Conservation (phyloP, 139 green algal genomes). For the Ulvella scutata region DNA sequence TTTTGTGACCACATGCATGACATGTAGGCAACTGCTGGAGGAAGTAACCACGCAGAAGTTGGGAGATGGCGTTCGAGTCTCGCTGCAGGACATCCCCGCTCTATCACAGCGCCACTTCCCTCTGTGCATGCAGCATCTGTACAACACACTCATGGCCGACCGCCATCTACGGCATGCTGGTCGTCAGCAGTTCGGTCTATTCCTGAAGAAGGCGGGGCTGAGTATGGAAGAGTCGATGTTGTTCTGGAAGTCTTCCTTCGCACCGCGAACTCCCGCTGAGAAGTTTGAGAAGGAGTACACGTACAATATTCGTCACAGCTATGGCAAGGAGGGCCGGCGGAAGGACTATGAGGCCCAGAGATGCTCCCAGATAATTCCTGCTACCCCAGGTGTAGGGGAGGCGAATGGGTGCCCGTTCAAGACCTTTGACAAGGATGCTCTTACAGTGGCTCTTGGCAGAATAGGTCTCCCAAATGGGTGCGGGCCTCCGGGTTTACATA, state of each 20-base stretch:
- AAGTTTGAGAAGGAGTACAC: slow-evolving; percentile 95
- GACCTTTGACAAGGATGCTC: slow-evolving; percentile 36
- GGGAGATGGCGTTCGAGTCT: neutral
- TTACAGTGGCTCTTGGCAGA: slow-evolving; percentile 34
- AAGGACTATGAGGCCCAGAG: slow-evolving; percentile 79
- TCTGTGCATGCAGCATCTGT: slow-evolving; percentile 71
- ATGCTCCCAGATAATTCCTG: slow-evolving; percentile 71
- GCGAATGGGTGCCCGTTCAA: slow-evolving; percentile 83
- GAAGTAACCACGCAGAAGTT: neutral
- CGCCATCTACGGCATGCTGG: slow-evolving; percentile 82
- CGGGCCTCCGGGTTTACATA: neutral
- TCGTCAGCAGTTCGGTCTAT: slow-evolving; percentile 85
- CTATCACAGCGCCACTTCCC: slow-evolving; percentile 59
- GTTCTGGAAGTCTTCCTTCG: slow-evolving; percentile 85
- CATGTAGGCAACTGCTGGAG: neutral
- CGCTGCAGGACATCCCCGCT: neutral
- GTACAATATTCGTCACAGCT: slow-evolving; percentile 95
- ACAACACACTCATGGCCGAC: slow-evolving; percentile 39
- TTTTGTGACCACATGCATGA: no score
- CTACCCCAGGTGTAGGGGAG: slow-evolving; percentile 49
- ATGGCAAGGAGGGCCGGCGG: slow-evolving; percentile 90
- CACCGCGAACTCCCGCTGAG: slow-evolving; percentile 40
- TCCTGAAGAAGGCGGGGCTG: slow-evolving; percentile 82
- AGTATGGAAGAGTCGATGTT: slow-evolving; percentile 74
- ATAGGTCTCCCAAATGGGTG: slow-evolving; percentile 27